Conservation (phyloP, 2,329 filamentous ascomycete genomes). For the Pestalotiopsis sp. region DNA sequence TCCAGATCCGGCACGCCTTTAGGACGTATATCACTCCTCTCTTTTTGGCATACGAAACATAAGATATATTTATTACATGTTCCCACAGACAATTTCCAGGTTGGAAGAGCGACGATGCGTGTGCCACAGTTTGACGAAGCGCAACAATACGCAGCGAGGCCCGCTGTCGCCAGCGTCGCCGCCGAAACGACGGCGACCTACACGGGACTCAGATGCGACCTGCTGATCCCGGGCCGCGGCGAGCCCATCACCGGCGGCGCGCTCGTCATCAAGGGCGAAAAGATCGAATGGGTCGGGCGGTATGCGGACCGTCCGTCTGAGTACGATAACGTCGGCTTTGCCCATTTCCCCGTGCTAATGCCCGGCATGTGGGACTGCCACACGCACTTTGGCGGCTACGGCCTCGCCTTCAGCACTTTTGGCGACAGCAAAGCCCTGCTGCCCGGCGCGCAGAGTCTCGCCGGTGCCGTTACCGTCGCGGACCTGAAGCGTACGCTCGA, state of each 20-base stretch:
- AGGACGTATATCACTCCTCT: not conserved
- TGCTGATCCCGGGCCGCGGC: constrained; percentile 52
- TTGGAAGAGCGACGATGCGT: not conserved
- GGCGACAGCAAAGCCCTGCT: constrained; percentile 24
- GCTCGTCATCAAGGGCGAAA: constrained; percentile 40
- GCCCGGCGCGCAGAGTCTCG: constrained; percentile 29
- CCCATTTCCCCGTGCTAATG: constrained; percentile 46
- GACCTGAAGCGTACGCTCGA: constrained; percentile 45
- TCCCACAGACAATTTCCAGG: not conserved
- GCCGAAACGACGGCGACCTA: not conserved
- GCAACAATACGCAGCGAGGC: not conserved
- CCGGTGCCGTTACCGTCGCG: constrained; percentile 43
- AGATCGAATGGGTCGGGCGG: constrained; percentile 43
- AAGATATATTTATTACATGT: not conserved
- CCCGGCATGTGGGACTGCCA: constrained; percentile 59
- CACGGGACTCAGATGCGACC: constrained; percentile 8
- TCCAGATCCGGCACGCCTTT: not conserved
- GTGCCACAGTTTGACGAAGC: not conserved
- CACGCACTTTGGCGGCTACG: constrained; percentile 47
- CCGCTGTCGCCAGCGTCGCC: not conserved
- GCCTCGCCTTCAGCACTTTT: constrained; percentile 22
- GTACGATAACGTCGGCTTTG: constrained; percentile 31
- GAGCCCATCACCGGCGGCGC: constrained; percentile 41
- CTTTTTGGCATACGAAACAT: not conserved
- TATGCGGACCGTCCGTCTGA: constrained; percentile 31